These are phyloP conservation scores for Ceratocystiopsis minuta DNA, from an alignment of 2,329 filamentous ascomycete genomes.

Conservation along the genomic window DNA sequence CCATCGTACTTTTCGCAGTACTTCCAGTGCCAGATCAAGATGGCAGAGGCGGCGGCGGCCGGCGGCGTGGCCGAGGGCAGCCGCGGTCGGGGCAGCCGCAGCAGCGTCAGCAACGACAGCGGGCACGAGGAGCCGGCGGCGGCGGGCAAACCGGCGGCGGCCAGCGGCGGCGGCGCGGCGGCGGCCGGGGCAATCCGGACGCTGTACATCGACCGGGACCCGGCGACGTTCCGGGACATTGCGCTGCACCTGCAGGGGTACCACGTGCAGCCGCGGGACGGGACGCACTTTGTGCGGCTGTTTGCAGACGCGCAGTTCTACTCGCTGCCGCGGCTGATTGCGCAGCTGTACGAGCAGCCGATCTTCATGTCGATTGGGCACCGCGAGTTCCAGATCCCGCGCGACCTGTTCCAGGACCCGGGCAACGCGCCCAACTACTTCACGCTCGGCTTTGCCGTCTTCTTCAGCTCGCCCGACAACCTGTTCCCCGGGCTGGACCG, in stretches of 20 bases:
- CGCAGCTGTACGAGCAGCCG: slow-evolving; percentile 76
- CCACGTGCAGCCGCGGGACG: slow-evolving; percentile 64
- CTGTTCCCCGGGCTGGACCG: slow-evolving; percentile 75
- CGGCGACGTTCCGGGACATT: slow-evolving; percentile 75
- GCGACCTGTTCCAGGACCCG: slow-evolving; percentile 67
- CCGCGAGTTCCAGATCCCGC: slow-evolving; percentile 73
- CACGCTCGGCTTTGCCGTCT: slow-evolving; percentile 71
- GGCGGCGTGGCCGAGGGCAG: slow-evolving; percentile 8
- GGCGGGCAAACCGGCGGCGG: no score
- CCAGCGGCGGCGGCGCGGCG: no score
- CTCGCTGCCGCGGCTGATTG: slow-evolving; percentile 60
- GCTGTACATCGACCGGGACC: slow-evolving; percentile 88
- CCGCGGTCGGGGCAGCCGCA: no score
- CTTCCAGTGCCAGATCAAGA: slow-evolving; percentile 65
- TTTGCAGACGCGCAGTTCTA: slow-evolving; percentile 96
- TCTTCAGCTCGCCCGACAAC: slow-evolving; percentile 65
- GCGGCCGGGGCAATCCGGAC: slow-evolving; percentile 41
- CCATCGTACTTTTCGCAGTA: slow-evolving; percentile 94
- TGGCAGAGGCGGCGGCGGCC: slow-evolving; percentile 32
- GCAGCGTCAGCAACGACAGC: no score
- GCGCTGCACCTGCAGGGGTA: slow-evolving; percentile 84
- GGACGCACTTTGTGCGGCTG: slow-evolving; percentile 73
- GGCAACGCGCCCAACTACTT: slow-evolving; percentile 96
- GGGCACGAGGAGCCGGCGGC: neutral
- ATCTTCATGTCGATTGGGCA: slow-evolving; percentile 87